Evolutionary conservation across 2,329 filamentous ascomycete species (phyloP), one percentile per base, ranked within the genome.

Genomic region (Colletotrichum aenigma): DNA sequence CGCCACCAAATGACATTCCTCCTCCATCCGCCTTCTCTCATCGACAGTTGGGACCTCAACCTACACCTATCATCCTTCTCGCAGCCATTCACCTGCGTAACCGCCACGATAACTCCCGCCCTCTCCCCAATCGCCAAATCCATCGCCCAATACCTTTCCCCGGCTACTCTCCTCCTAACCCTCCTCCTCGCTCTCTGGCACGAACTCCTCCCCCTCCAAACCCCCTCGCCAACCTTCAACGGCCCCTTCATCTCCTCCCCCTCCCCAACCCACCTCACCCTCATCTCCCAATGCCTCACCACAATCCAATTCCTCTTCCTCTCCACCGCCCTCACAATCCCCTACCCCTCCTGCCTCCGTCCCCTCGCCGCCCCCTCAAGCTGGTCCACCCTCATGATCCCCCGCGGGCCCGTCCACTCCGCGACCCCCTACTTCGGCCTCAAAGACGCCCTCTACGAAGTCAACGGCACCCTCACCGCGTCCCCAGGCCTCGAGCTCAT

Each of bases 291-390:
- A 52, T 34, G 26, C 80, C 85, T 96, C 38, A 91, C 94, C 79
- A 95, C 95, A 81, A 90, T 95, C 15, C 94, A 95, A 80, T 95
- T 95, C 80, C 88, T 94, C 65, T 92, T 95, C 66, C 86, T 95
- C 75, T 91, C 93, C 0, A 93, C 93, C 5, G 90, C 91, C n/a
- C 85, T 95, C 65, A 93, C 90, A 24, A 83, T 95, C 70, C 89
- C 90, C 55, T 95, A 95, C 77, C 94, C 94, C 1, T 94, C 93
- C 2, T 95, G 92, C 80, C 93, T 92, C 76, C 93, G 94, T 78
- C 94, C 94, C 1, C 91, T 91, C 1, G 88, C 94, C 34, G 93
- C 93, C 78, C 89, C 91, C 76, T 88, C 88, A 4, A 90, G 89
- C 66, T 95, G 94, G 94, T 93, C 93, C 1, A 85, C 89, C 3